Conservation (phyloP, 2,329 filamentous ascomycete genomes). For the Xylaria hypoxylon region DNA sequence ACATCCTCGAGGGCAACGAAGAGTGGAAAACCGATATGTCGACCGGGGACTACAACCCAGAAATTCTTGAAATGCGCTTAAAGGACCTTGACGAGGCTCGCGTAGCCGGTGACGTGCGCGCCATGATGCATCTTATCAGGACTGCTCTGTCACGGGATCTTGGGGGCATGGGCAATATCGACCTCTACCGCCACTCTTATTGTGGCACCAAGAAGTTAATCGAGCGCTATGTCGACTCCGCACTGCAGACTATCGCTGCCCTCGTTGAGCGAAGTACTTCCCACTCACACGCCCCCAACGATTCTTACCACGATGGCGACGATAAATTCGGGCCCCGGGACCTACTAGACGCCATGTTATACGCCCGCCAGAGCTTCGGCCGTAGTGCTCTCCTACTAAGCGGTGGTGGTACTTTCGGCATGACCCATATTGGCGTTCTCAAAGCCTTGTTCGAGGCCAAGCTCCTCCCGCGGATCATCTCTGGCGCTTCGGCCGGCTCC, state of each 20-base stretch:
- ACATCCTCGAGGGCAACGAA: slow-evolving; percentile 82
- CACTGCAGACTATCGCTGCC: slow-evolving; percentile 77
- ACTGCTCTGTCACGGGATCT: slow-evolving; percentile 84
- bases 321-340: slow-evolving; percentile 64
- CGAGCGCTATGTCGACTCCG: slow-evolving; percentile 86
- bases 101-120: slow-evolving; percentile 74
- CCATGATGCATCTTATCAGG: slow-evolving; percentile 84
- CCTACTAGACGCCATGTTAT: slow-evolving; percentile 75
- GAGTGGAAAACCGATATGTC: slow-evolving; percentile 78
- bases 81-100: slow-evolving; percentile 80
- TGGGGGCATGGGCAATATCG: slow-evolving; percentile 85
- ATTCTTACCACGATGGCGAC: slow-evolving; percentile 1
- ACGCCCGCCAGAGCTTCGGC: slow-evolving; percentile 83
- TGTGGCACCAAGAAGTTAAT: slow-evolving; percentile 89
- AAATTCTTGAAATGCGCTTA: slow-evolving; percentile 76
- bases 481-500: slow-evolving; percentile 86
- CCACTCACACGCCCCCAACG: slow-evolving; percentile 54
- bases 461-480: slow-evolving; percentile 86
- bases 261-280: slow-evolving; percentile 72
- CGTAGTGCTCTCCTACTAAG: slow-evolving; percentile 85
- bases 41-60: slow-evolving; percentile 76
- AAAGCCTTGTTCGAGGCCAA: slow-evolving; percentile 81
- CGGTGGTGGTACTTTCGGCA: slow-evolving; percentile 88
- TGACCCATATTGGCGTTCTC: slow-evolving; percentile 90
- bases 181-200: slow-evolving; percentile 85